These are phyloP conservation scores for Saccharum officinarum DNA, from an alignment of 176 grass and related monocot species.

Conservation along the genomic window DNA sequence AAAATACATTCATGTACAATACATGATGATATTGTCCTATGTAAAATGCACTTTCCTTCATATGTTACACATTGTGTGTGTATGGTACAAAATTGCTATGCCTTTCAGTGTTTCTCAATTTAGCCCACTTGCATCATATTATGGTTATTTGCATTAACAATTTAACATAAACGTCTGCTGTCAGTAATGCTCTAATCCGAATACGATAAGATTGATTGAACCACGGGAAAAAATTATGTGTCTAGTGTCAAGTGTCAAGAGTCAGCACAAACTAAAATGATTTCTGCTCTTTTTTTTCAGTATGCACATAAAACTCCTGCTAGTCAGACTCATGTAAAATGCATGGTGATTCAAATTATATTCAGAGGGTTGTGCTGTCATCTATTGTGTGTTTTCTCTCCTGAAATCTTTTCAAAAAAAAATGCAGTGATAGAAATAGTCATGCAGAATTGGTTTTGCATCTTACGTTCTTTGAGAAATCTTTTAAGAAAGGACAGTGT, in stretches of 20 bases:
- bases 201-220: neutral
- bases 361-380: neutral
- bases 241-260: neutral
- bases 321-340: neutral
- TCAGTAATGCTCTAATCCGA: neutral
- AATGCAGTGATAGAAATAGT: neutral
- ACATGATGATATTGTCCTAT: neutral
- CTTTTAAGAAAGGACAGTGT: neutral
- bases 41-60: neutral
- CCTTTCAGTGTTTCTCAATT: neutral
- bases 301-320: neutral
- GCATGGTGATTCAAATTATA: neutral
- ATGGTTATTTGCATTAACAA: neutral
- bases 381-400: neutral
- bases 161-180: neutral
- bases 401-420: neutral
- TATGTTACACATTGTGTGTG: neutral
- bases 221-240: neutral
- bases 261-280: neutral
- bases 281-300: constrained; percentile 3
- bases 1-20: neutral
- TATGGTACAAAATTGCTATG: neutral
- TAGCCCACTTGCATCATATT: neutral
- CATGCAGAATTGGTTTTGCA: neutral
- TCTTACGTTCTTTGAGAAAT: neutral